Conservation (phyloP, 192 early-diverging fungal genomes). For the Gamsiella multidivaricata region DNA sequence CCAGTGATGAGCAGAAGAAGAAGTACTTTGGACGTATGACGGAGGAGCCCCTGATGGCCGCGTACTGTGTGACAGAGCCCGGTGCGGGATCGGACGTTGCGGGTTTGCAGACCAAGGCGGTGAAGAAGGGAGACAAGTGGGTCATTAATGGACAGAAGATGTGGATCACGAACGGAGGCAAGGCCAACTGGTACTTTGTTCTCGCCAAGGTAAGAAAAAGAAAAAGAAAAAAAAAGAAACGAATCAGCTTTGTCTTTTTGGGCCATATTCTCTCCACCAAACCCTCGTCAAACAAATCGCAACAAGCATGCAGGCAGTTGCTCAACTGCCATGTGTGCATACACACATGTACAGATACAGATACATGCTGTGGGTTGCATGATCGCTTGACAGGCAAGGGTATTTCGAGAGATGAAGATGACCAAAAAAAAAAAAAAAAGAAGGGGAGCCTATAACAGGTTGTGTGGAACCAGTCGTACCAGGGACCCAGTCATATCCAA, state of each 20-base stretch:
- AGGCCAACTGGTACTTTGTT: slow-evolving; percentile 98
- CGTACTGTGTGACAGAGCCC: slow-evolving; percentile 90
- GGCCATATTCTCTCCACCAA: too few species aligned
- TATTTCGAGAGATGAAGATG: not conserved
- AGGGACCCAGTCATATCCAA: slow-evolving; percentile 40
- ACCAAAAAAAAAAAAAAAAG: not conserved
- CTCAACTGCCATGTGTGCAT: too few species aligned
- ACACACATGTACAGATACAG: slow-evolving; percentile 1
- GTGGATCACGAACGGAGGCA: slow-evolving; percentile 98
- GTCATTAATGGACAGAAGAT: slow-evolving; percentile 91
- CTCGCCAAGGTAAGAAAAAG: slow-evolving; percentile 70
- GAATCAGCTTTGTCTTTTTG: too few species aligned
- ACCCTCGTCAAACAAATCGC: too few species aligned
- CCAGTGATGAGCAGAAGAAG: slow-evolving; percentile 90
- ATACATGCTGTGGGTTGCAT: not conserved
- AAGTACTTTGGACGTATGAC: slow-evolving; percentile 98
- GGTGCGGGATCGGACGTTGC: slow-evolving; percentile 84
- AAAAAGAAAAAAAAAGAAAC: too few species aligned
- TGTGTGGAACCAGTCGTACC: not conserved
- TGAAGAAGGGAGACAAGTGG: slow-evolving; percentile 84
- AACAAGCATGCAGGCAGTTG: too few species aligned
- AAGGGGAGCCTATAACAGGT: not conserved
- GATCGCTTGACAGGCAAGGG: too few species aligned
- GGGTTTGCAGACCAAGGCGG: slow-evolving; percentile 74
- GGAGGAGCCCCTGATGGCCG: slow-evolving; percentile 95